phyloP scores from a whole-genome alignment of 148 eudicot species.

The Vaccinium darrowii region DNA sequence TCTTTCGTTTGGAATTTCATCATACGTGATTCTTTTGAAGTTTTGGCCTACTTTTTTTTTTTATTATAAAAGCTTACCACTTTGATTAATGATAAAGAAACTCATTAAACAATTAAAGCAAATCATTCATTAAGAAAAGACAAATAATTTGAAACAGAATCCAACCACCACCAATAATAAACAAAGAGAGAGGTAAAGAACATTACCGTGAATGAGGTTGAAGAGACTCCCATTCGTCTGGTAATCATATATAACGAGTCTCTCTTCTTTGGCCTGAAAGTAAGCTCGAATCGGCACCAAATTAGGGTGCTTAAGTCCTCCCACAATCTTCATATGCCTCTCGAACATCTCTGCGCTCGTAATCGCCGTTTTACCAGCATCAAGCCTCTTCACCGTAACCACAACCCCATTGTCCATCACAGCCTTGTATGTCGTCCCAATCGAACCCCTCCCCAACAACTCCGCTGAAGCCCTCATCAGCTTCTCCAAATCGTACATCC shows the following conservation, averaged over 20 bases:
- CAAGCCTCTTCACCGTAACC: slow-evolving; percentile 77
- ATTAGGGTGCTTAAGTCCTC: slow-evolving; percentile 74
- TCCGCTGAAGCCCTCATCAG: slow-evolving; percentile 92
- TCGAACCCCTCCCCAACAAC: slow-evolving; percentile 75
- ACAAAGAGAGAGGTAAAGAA: neutral
- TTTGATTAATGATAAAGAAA: neutral
- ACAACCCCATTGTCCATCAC: slow-evolving; percentile 56
- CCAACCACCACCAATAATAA: neutral
- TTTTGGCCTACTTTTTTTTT: neutral
- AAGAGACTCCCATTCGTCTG: slow-evolving; percentile 88
- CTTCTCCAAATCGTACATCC: slow-evolving; percentile 55
- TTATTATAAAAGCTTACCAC: too few species aligned
- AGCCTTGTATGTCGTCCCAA: slow-evolving; percentile 86
- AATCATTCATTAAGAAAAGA: neutral
- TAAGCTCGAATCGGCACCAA: slow-evolving; percentile 77
- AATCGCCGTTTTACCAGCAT: slow-evolving; percentile 53
- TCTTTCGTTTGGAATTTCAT: neutral
- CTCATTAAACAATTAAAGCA: neutral
- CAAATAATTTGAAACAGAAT: neutral
- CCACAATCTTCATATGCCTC: slow-evolving; percentile 62
- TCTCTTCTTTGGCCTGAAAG: slow-evolving; percentile 75
- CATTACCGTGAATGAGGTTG: slow-evolving; percentile 78
- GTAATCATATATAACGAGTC: slow-evolving; percentile 70
- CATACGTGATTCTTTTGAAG: neutral
- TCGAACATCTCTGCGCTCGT: slow-evolving; percentile 54